These are phyloP conservation scores for Seminavis robusta DNA, from an alignment of 108 stramenopile genomes.

Conservation along the genomic window DNA sequence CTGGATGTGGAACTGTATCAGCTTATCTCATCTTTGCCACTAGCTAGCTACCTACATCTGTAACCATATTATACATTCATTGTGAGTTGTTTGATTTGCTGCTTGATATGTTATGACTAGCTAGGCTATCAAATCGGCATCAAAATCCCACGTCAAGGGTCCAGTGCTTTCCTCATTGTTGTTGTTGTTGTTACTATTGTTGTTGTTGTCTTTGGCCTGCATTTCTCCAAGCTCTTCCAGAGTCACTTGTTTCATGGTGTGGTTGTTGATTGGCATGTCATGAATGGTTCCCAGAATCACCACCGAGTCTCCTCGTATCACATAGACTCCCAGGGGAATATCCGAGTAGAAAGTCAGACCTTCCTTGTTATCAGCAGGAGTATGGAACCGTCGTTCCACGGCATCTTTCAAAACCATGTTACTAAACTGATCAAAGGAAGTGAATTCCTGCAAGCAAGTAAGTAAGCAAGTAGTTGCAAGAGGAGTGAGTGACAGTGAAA, in stretches of 20 bases:
- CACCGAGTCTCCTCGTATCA: conserved; percentile 88
- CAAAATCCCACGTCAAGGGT: conserved; percentile 79
- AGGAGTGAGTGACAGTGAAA: neutral
- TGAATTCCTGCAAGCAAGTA: neutral
- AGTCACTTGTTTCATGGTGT: conserved; percentile 41
- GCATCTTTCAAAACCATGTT: conserved; percentile 92
- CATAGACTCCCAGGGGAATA: conserved; percentile 81
- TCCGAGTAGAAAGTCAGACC: conserved; percentile 70
- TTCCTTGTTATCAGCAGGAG: conserved; percentile 34
- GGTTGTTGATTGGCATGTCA: conserved; percentile 9
- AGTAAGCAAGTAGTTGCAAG: neutral
- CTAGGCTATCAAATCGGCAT: conserved; percentile 76
- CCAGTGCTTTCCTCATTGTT: conserved; percentile 21
- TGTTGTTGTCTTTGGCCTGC: conserved; percentile 1
- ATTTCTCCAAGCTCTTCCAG: conserved; percentile 57
- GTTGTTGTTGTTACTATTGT: neutral
- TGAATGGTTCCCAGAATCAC: conserved; percentile 77
- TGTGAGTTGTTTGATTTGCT: neutral
- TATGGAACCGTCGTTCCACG: conserved; percentile 76
- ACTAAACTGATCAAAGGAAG: conserved; percentile 91
- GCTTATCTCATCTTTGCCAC: too few relatives aligned
- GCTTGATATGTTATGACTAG: neutral
- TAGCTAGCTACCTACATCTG: too few relatives aligned
- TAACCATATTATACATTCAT: too few relatives aligned
- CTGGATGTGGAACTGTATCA: too few relatives aligned